Evolutionary conservation across 148 eudicot species (phyloP).

Genomic region (Pouteria glomerata): DNA sequence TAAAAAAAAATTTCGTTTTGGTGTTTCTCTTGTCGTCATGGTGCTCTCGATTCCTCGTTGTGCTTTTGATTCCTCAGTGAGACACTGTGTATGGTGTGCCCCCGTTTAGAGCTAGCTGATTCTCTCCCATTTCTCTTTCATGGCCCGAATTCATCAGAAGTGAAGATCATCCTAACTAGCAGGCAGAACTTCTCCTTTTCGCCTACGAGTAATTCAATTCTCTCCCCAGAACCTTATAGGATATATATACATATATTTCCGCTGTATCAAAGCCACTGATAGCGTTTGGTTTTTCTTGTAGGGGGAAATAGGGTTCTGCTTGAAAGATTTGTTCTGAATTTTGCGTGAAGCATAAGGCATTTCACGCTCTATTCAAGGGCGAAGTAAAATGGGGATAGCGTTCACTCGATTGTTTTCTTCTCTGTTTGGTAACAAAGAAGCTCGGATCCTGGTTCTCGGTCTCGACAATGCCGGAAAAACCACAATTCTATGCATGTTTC

Average conservation of each 20-base stretch:
- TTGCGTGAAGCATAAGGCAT: too few relatives aligned
- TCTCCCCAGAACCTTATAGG: neutral
- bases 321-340: conserved; percentile 9
- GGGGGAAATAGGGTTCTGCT: conserved; percentile 9
- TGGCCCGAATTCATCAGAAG: neutral
- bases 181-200: neutral
- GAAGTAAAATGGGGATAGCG: conserved; percentile 63
- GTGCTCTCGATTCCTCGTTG: too few relatives aligned
- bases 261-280: neutral
- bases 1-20: too few relatives aligned
- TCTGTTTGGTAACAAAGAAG: conserved; percentile 86
- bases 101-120: too few relatives aligned
- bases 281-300: neutral
- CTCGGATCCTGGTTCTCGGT: conserved; percentile 95
- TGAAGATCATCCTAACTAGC: neutral
- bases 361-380: too few relatives aligned
- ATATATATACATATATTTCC: neutral
- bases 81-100: too few relatives aligned
- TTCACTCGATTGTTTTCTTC: conserved; percentile 80
- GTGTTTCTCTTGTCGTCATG: too few relatives aligned
- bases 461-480: conserved; percentile 99
- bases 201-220: neutral
- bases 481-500: conserved; percentile 78
- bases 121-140: neutral
- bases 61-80: too few relatives aligned